Conservation (phyloP, 2,329 filamentous ascomycete genomes). For the Whalleya microplaca region DNA sequence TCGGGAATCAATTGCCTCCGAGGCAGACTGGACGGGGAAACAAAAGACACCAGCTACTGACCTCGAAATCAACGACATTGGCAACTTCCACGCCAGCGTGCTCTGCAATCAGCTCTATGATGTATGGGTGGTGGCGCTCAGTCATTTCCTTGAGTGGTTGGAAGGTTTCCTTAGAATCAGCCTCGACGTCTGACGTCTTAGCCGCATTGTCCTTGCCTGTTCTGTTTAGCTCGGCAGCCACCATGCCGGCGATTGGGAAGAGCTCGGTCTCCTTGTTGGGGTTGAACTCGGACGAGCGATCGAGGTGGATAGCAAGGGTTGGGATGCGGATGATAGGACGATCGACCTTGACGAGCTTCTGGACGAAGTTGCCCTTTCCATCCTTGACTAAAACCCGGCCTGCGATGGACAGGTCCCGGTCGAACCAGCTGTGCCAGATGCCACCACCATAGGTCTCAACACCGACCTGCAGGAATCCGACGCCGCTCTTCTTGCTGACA, state of each 20-base stretch:
- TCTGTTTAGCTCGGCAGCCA: constrained; percentile 85
- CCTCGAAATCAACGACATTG: constrained; percentile 86
- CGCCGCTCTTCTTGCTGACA: constrained; percentile 83
- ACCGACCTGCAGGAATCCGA: constrained; percentile 90
- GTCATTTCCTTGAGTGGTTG: constrained; percentile 76
- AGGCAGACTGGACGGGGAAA: too few species aligned
- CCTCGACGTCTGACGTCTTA: constrained; percentile 39
- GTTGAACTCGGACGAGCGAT: constrained; percentile 81
- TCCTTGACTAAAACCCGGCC: constrained; percentile 83
- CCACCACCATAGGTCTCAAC: constrained; percentile 97
- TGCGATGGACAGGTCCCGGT: constrained; percentile 88
- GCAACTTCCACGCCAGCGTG: constrained; percentile 72
- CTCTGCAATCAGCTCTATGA: constrained; percentile 82
- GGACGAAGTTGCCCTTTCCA: constrained; percentile 72
- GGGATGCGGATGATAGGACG: constrained; percentile 90
- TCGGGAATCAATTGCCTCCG: too few species aligned
- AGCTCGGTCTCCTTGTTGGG: constrained; percentile 98
- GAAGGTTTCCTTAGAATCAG: constrained; percentile 58
- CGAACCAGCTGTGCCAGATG: constrained; percentile 98
- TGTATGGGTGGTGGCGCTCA: constrained; percentile 85
- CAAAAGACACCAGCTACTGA: neutral
- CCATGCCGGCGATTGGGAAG: constrained; percentile 89
- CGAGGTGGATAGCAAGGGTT: constrained; percentile 90
- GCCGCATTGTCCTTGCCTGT: constrained; percentile 55
- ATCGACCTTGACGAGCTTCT: constrained; percentile 88